Evolutionary conservation across 176 grass and related monocot species (phyloP).

Genomic region (Thinopyrum elongatum): DNA sequence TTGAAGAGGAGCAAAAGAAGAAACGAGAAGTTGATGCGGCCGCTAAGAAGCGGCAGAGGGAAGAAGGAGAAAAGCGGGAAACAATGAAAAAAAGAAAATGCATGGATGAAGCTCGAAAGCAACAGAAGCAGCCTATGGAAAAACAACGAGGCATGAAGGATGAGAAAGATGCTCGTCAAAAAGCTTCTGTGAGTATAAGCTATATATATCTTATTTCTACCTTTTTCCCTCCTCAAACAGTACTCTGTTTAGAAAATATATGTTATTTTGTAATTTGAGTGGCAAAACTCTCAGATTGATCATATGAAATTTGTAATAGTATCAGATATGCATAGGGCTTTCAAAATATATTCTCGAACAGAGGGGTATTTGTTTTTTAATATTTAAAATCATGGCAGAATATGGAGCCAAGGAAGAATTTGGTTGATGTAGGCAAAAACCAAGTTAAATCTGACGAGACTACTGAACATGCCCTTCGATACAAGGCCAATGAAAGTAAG

Average conservation of each 20-base stretch:
- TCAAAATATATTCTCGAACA: background rate
- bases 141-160: conserved; percentile 28
- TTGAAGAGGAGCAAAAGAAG: conserved; percentile 62
- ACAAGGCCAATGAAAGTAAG: conserved; percentile 8
- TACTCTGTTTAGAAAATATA: background rate
- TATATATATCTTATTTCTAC: conserved; percentile 18
- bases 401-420: conserved; percentile 40
- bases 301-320: background rate
- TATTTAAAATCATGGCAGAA: conserved; percentile 29
- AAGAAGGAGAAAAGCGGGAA: conserved; percentile 70
- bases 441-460: conserved; percentile 39
- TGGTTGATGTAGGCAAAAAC: conserved; percentile 22
- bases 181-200: conserved; percentile 59
- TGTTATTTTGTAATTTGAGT: background rate
- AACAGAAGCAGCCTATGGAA: conserved; percentile 43
- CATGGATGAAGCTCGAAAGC: conserved; percentile 56
- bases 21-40: conserved; percentile 64
- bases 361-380: background rate
- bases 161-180: conserved; percentile 47
- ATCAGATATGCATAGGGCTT: background rate
- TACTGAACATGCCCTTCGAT: conserved; percentile 13
- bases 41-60: conserved; percentile 84
- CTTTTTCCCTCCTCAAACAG: background rate
- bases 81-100: conserved; percentile 70
- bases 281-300: background rate